These are phyloP conservation scores for Cyclaneusma minus DNA, from an alignment of 2,329 filamentous ascomycete species.

Conservation along the genomic window DNA sequence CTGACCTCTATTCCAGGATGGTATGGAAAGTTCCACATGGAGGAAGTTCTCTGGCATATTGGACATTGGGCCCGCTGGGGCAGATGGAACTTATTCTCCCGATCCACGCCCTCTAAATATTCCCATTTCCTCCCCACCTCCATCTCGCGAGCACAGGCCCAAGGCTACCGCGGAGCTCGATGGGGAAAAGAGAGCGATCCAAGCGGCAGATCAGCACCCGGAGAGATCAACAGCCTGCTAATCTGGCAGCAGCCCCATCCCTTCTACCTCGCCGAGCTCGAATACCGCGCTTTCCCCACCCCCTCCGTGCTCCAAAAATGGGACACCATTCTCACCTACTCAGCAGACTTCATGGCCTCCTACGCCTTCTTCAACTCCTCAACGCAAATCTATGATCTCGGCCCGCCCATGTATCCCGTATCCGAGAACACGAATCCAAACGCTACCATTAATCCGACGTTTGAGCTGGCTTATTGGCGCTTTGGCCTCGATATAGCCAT, in stretches of 20 bases:
- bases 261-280: conserved; percentile 42
- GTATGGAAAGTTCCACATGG: conserved; percentile 27
- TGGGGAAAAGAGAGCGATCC: conserved; percentile 43
- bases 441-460: conserved; percentile 38
- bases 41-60: conserved; percentile 27
- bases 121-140: conserved; percentile 19
- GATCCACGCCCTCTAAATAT: conserved; percentile 22
- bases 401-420: conserved; percentile 33
- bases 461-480: conserved; percentile 26
- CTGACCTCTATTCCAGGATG: conserved; percentile 14
- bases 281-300: conserved; percentile 30
- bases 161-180: conserved; percentile 23
- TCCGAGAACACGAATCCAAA: conserved; percentile 44
- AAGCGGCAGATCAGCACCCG: conserved; percentile 36
- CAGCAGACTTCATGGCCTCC: conserved; percentile 43
- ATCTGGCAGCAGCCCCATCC: conserved; percentile 49
- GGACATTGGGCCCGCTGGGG: conserved; percentile 26
- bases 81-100: conserved; percentile 20
- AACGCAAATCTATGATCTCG: conserved; percentile 33
- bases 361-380: conserved; percentile 38
- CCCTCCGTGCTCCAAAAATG: conserved; percentile 30
- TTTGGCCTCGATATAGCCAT: conserved; percentile 40
- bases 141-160: conserved; percentile 14
- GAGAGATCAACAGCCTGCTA: conserved; percentile 43
- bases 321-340: conserved; percentile 32